A percentile compares a stretch with the other conserved stretches of the same genome.
phyloP scores from a whole-genome alignment of 2,329 filamentous ascomycete species.

The Phaeosphaeria sp. region DNA sequence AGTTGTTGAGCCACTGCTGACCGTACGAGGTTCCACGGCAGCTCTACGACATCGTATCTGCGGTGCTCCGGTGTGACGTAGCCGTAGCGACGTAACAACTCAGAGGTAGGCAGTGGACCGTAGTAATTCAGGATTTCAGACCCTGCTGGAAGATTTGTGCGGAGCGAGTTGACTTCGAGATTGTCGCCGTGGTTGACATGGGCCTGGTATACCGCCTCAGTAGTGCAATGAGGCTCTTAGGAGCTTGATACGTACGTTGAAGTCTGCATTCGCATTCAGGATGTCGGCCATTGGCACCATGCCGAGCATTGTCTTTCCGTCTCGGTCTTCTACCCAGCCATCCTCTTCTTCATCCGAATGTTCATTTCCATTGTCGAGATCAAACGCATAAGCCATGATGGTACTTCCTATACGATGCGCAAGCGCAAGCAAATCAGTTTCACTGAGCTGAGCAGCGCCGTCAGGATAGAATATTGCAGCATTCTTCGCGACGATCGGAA shows the following conservation, averaged over 20 bases:
- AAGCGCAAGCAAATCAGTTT: slow-evolving; percentile 23
- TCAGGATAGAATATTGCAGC: slow-evolving; percentile 15
- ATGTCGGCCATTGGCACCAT: slow-evolving; percentile 37
- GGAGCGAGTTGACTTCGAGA: slow-evolving; percentile 23
- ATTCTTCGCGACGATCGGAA: slow-evolving; percentile 21
- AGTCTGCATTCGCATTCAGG: slow-evolving; percentile 31
- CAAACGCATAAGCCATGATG: slow-evolving; percentile 33
- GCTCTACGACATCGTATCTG: slow-evolving; percentile 28
- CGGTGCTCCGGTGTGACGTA: slow-evolving; percentile 28
- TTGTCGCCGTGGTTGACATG: slow-evolving; percentile 32
- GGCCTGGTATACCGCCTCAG: slow-evolving; percentile 12
- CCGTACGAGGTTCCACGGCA: slow-evolving; percentile 20
- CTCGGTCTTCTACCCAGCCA: slow-evolving; percentile 32
- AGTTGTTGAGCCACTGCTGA: slow-evolving; percentile 11
- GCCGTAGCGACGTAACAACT: slow-evolving; percentile 29
- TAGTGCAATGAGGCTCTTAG: background rate
- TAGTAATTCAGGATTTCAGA: slow-evolving; percentile 33
- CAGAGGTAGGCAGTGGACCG: slow-evolving; percentile 28
- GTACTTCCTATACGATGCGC: slow-evolving; percentile 32
- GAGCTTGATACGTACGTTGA: slow-evolving; percentile 17
- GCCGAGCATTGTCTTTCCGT: slow-evolving; percentile 27
- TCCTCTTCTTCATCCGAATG: slow-evolving; percentile 28
- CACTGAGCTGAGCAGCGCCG: background rate
- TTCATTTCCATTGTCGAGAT: slow-evolving; percentile 25
- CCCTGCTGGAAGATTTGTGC: slow-evolving; percentile 16